Conservation (phyloP, 495 filamentous ascomycete genomes). For the Aspergillus wentii region DNA sequence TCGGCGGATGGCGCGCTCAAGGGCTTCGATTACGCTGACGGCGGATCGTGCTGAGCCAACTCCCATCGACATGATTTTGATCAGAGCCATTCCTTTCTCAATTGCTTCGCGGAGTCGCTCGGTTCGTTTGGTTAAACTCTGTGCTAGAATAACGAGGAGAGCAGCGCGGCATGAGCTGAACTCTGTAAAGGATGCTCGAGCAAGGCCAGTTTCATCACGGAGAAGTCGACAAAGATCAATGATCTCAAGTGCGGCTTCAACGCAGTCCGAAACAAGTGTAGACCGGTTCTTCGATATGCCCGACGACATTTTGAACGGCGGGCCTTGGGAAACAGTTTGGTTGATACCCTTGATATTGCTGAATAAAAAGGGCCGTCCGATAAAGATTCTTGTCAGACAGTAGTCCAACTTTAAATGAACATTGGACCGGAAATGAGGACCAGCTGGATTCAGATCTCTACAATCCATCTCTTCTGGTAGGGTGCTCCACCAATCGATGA, state of each 20-base stretch:
- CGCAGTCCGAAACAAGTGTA: constrained; percentile 41
- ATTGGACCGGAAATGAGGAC: constrained; percentile 40
- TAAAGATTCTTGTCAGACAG: constrained; percentile 42
- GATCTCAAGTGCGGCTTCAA: constrained; percentile 46
- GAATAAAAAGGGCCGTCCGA: constrained; percentile 47
- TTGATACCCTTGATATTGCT: constrained; percentile 34
- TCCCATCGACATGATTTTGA: constrained; percentile 50
- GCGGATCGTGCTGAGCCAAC: constrained; percentile 46
- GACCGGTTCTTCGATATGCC: constrained; percentile 36
- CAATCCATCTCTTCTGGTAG: constrained; percentile 40
- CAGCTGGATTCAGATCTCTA: constrained; percentile 32
- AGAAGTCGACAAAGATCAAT: constrained; percentile 44
- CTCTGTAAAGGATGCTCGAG: constrained; percentile 47
- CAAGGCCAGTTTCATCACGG: constrained; percentile 43
- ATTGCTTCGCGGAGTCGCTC: constrained; percentile 41
- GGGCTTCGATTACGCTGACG: constrained; percentile 47
- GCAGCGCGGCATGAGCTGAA: constrained; percentile 49
- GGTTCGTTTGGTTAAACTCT: constrained; percentile 44
- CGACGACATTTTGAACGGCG: constrained; percentile 26
- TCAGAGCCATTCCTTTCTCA: constrained; percentile 43
- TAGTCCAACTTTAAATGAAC: constrained; percentile 47
- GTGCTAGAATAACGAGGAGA: constrained; percentile 43
- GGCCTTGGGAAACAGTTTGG: constrained; percentile 14
- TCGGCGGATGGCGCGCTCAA: constrained; percentile 44
- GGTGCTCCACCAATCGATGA: constrained; percentile 47